Base-by-base conservation (phyloP, 768 basidiomycete genomes). In the Hemileccinum rubropunctum region DNA sequence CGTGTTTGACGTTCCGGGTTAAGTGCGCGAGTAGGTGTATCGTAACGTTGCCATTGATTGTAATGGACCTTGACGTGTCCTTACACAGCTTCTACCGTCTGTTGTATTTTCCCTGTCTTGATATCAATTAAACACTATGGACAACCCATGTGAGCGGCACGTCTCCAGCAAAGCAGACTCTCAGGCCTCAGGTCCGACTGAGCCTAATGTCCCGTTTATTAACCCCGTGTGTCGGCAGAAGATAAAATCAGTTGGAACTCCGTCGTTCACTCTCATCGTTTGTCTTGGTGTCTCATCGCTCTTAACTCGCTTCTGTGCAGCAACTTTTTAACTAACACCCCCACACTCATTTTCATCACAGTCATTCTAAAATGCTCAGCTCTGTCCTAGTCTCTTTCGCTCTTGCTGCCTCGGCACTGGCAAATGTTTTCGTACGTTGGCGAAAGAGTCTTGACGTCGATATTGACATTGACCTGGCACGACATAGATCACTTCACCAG, bases 401-500 rank as follows among this genome's bases (percentile, higher is more conserved):
- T 48, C 69, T 82, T 51, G 72, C 78, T 46, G 71, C 77, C 28
- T 76, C 81, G 39, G 76, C 77, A 23, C 64, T 81, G 45, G 86
- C 81, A 40, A 79, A 59, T 42, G 71, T 86, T 56, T 83, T 73
- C 55, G 85, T 87, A 60, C 37, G 78, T 73, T 23, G 45, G 39
- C 33, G 41, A n/a, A 20, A 51, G 8, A 20, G 14, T 43, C 1
- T 18, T 23, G 35, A 9, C n/a, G 18, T 23, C 4, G 42, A 9
- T 42, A 41, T 20, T 46, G n/a, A 20, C 12, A 36, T 49, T 50
- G 39, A 57, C 38, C 17, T n/a, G n/a, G n/a, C 9, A 37, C 35
- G 17, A 45, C 42, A 15, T 50, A 90, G 88, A 67, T 82, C 13
- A 91, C 85, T 13, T 47, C 61, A 2, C 88, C 88, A 3, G 69